A percentile compares a stretch with the other conserved stretches of the same genome.
phyloP scores from a whole-genome alignment of 2,329 filamentous ascomycete species.

The Fusarium napiforme region DNA sequence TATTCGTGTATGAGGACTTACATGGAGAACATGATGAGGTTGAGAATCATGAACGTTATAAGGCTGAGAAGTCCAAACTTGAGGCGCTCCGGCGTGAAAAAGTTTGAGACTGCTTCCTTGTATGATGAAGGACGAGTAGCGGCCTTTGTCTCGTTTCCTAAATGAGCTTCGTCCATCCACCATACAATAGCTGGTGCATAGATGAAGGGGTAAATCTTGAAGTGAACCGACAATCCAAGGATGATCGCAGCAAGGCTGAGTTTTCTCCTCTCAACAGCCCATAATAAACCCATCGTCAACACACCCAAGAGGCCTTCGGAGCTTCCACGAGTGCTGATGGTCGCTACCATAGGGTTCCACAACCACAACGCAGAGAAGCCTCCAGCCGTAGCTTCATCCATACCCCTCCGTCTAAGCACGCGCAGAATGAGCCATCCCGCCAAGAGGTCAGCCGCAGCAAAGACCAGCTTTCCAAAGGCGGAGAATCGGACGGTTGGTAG shows the following conservation, averaged over 20 bases:
- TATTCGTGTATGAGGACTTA: conserved; percentile 54
- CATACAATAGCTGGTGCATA: conserved; percentile 85
- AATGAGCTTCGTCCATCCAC: conserved; percentile 75
- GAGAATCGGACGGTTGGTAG: conserved; percentile 80
- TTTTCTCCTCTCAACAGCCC: conserved; percentile 76
- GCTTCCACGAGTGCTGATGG: conserved; percentile 94
- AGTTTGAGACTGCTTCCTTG: conserved; percentile 48
- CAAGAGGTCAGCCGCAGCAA: conserved; percentile 83
- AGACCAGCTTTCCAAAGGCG: conserved; percentile 87
- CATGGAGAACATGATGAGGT: conserved; percentile 80
- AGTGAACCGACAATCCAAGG: conserved; percentile 87
- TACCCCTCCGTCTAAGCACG: conserved; percentile 54
- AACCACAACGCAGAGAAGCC: conserved; percentile 90
- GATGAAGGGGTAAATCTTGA: conserved; percentile 99
- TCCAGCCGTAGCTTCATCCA: conserved; percentile 67
- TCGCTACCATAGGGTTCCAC: conserved; percentile 97
- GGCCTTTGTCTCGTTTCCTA: conserved; percentile 42
- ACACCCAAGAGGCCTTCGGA: conserved; percentile 91
- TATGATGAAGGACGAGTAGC: conserved; percentile 29
- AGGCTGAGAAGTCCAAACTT: conserved; percentile 73
- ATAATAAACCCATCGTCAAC: conserved; percentile 83
- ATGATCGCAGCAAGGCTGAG: conserved; percentile 75
- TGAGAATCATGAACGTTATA: conserved; percentile 77
- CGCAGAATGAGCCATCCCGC: conserved; percentile 80
- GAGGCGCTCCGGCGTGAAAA: conserved; percentile 66